phyloP scores from a whole-genome alignment of 2,329 filamentous ascomycete genomes.

The Trichoderma pleuroti region DNA sequence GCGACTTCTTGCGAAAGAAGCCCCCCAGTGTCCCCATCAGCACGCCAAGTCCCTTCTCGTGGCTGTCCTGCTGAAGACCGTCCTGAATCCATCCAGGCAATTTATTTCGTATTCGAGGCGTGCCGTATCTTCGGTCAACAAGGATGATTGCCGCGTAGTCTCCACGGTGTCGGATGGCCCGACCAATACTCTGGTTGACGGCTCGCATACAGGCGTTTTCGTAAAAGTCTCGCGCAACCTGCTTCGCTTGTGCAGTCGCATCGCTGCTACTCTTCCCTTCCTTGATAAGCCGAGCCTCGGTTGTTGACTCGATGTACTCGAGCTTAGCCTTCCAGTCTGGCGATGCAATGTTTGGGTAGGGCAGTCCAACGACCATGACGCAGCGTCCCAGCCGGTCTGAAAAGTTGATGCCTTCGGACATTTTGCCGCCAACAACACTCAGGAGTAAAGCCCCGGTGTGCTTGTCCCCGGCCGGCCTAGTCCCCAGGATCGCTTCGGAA shows the following conservation, averaged over 20 bases:
- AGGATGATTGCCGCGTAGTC: conserved; percentile 92
- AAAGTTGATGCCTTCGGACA: conserved; percentile 98
- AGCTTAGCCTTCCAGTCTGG: conserved; percentile 92
- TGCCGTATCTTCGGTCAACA: conserved; percentile 76
- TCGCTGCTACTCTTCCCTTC: conserved; percentile 23
- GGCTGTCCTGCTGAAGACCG: conserved; percentile 55
- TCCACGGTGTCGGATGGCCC: conserved; percentile 80
- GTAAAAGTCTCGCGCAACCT: conserved; percentile 73
- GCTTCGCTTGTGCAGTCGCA: conserved; percentile 40
- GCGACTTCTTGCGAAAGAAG: conserved; percentile 56
- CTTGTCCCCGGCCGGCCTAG: conserved; percentile 30
- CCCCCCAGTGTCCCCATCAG: conserved; percentile 55
- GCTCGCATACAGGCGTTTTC: conserved; percentile 96
- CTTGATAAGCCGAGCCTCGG: conserved; percentile 35
- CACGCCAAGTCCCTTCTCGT: conserved; percentile 50
- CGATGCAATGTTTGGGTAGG: conserved; percentile 85
- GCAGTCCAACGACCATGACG: conserved; percentile 86
- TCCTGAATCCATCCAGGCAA: conserved; percentile 84
- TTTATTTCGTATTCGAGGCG: conserved; percentile 69
- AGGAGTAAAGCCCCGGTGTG: conserved; percentile 71
- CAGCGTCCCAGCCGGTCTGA: conserved; percentile 84
- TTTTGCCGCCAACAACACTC: conserved; percentile 87
- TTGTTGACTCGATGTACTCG: conserved; percentile 72
- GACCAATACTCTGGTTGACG: conserved; percentile 93
- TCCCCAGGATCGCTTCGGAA: conserved; percentile 59